Conservation (phyloP, 495 filamentous ascomycete species). For the Penicillium canariense region DNA sequence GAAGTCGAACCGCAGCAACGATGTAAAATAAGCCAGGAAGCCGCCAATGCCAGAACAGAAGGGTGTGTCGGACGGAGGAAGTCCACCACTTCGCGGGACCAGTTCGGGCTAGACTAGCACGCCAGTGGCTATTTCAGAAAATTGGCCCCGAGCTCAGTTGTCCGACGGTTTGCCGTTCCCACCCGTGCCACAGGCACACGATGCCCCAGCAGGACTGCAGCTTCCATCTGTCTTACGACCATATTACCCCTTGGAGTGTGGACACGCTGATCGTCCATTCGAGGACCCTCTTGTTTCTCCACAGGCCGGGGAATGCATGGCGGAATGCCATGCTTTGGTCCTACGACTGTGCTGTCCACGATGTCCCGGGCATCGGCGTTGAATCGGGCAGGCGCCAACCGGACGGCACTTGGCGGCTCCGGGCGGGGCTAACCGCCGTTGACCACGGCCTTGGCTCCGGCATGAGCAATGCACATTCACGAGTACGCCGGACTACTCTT, state of each 20-base stretch:
- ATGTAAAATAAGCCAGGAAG: too few relatives aligned
- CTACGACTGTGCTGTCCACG: neutral
- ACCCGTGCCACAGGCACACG: slow-evolving; percentile 16
- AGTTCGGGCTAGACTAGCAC: neutral
- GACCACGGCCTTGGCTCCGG: neutral
- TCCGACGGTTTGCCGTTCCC: slow-evolving; percentile 18
- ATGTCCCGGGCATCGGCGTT: neutral
- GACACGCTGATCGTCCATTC: slow-evolving; percentile 5
- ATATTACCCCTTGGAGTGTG: too few relatives aligned
- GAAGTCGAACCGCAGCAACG: too few relatives aligned
- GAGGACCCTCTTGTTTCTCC: slow-evolving; percentile 10
- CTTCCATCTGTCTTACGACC: too few relatives aligned
- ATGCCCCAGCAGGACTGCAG: too few relatives aligned
- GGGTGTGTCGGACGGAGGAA: neutral
- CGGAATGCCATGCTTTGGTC: neutral
- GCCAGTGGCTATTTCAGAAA: slow-evolving; percentile 18
- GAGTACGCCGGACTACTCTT: too few relatives aligned
- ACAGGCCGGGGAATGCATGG: slow-evolving; percentile 8
- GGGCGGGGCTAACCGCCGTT: neutral
- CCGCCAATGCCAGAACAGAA: too few relatives aligned
- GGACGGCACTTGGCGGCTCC: neutral
- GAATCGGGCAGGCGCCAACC: neutral
- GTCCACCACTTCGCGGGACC: neutral
- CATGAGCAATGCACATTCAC: neutral
- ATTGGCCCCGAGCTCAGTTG: slow-evolving; percentile 4